Base-by-base conservation (phyloP, 2,329 filamentous ascomycete genomes). In the Chrysoporthe austroafricana region DNA sequence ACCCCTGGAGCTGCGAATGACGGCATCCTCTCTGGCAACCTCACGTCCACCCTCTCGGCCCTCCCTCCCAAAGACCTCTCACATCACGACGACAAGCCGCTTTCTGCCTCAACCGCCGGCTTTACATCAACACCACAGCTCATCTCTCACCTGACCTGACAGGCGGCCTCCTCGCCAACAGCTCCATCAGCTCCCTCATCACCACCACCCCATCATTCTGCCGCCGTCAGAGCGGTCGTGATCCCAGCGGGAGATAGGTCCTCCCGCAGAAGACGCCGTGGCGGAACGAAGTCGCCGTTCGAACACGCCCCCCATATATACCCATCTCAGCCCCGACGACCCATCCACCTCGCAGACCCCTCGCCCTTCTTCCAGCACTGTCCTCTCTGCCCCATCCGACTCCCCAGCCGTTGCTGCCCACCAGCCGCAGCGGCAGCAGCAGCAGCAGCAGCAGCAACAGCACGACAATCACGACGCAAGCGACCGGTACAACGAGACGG, bases 271-370 rank as follows among this genome's bases (percentile, higher is more conserved):
- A 79, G 81, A 88, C 88, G 90, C 88, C 85, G 90, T 92, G 90
- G 90, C 90, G 86, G 86, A 91, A 87, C 86, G 88, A 83, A 83
- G 76, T 78, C 82, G 86, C 80, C 82, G 81, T 77, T 79, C 81
- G 70, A 42, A 26, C 54, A 72, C 74, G 46, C 62, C 65, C 78
- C 78, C 75, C 73, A 73, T 77, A 79, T 79, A 81, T 80, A 82
- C 86, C 85, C 86, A 85, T 85, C 82, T 85, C 87, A 83, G 85
- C 83, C 81, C 90, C 87, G 90, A 89, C 88, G 80, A 85, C 84
- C 86, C 87, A 84, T 79, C 85, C 81, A 84, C 81, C 77, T 84
- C 86, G 84, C 85, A 81, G 73, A 78, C 81, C 79, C 79, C 82
- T 74, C 77, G 80, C 76, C 78, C 79, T 78, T 76, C 85, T 79